Percentiles rank a stretch among this genome's conserved stretches.
These are phyloP conservation scores for Ilyonectria sp. DNA, from an alignment of 2,329 filamentous ascomycete species.

Conservation along the genomic window DNA sequence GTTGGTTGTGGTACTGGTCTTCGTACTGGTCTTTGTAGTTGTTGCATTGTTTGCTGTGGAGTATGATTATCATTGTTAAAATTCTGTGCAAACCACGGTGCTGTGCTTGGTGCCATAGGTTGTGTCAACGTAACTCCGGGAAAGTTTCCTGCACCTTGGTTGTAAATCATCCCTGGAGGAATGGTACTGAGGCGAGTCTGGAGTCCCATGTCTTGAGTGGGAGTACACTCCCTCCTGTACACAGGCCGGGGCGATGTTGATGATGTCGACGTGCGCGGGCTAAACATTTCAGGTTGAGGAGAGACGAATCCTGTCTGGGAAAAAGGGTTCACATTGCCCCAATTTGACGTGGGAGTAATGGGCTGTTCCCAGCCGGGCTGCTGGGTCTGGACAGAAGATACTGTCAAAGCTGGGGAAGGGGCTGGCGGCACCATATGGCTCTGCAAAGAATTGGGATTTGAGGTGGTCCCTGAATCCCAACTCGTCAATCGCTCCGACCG, in stretches of 20 bases:
- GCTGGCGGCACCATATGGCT: too few relatives aligned
- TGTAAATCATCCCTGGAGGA: slow-evolving; percentile 1
- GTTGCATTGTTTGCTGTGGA: neutral
- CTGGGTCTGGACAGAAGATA: too few relatives aligned
- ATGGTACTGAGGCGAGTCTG: neutral
- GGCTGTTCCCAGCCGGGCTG: too few relatives aligned
- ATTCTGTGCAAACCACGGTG: neutral
- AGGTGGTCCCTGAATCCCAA: too few relatives aligned
- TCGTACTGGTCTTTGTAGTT: neutral
- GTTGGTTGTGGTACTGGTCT: neutral
- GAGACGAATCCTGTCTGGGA: too few relatives aligned
- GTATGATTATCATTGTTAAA: neutral
- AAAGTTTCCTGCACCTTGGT: neutral
- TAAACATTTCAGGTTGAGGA: too few relatives aligned
- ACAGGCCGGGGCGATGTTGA: neutral
- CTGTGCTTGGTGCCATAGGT: neutral
- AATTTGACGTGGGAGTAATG: too few relatives aligned
- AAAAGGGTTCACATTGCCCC: too few relatives aligned
- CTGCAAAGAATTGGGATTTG: too few relatives aligned
- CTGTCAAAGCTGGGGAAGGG: too few relatives aligned
- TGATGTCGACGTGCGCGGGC: neutral
- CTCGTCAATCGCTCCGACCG: too few relatives aligned
- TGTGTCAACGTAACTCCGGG: neutral
- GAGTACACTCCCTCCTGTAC: neutral
- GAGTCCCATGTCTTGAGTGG: neutral